Conservation (phyloP, 202 grass and related monocot genomes). For the Saccharum hybrid region DNA sequence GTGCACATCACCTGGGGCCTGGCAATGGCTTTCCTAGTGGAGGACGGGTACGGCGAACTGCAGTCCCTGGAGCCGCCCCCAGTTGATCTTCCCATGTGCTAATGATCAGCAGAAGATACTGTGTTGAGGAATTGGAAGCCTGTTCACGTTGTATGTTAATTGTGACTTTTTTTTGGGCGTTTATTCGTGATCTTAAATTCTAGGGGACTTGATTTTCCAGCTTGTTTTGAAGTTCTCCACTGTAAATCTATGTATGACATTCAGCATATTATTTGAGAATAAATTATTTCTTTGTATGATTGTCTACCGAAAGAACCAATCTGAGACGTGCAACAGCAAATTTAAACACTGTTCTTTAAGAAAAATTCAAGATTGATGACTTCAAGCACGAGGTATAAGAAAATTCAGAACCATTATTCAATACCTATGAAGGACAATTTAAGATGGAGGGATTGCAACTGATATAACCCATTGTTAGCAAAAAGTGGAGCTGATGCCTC, state of each 20-base stretch:
- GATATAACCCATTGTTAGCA: background rate
- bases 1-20: constrained; percentile 88
- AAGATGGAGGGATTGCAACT: background rate
- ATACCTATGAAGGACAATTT: background rate
- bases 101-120: background rate
- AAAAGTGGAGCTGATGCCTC: background rate
- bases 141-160: constrained; percentile 14
- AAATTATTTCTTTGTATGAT: constrained; percentile 27
- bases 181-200: constrained; percentile 32
- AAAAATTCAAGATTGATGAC: background rate
- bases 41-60: constrained; percentile 64
- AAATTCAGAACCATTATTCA: background rate
- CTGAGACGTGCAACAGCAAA: background rate
- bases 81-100: constrained; percentile 70
- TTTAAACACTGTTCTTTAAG: background rate
- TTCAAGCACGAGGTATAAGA: background rate
- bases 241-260: constrained; percentile 48
- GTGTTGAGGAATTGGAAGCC: background rate
- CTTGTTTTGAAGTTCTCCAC: constrained; percentile 27
- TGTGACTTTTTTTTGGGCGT: background rate
- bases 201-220: constrained; percentile 49
- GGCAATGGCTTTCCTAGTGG: constrained; percentile 82
- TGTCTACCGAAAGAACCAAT: background rate
- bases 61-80: constrained; percentile 58
- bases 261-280: constrained; percentile 43